A percentile compares a stretch with the other conserved stretches of the same genome.
Conservation (phyloP, 768 basidiomycete genomes). For the Rhodotorula graminis region DNA sequence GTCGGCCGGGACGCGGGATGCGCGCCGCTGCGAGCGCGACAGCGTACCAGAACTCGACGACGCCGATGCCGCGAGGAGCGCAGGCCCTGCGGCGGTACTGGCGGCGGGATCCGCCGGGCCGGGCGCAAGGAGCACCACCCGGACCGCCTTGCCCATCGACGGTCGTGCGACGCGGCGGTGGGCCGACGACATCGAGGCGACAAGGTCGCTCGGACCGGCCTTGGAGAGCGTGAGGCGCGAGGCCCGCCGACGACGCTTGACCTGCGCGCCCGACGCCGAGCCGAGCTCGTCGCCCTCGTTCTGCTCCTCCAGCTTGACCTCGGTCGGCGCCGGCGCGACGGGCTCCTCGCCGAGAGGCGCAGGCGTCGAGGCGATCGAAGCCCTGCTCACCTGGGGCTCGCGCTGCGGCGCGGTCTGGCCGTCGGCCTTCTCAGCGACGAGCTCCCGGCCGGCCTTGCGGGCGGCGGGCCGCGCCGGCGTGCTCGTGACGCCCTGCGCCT, state of each 20-base stretch:
- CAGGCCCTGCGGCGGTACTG: background rate
- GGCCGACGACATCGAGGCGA: background rate
- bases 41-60: background rate
- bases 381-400: too few relatives aligned
- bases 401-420: too few relatives aligned
- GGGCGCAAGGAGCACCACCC: background rate
- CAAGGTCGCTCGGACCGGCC: background rate
- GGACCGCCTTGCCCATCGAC: background rate
- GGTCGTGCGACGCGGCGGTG: background rate
- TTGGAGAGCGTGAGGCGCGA: background rate
- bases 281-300: background rate
- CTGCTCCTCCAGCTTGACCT: background rate
- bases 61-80: background rate
- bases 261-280: background rate
- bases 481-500: background rate
- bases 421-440: too few relatives aligned
- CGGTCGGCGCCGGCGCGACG: too few relatives aligned
- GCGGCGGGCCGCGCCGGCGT: conserved; percentile 1
- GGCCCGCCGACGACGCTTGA: background rate
- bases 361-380: too few relatives aligned
- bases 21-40: conserved; percentile 2
- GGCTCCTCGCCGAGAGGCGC: too few relatives aligned
- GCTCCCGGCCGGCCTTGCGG: background rate
- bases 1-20: background rate
- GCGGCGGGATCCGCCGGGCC: too few relatives aligned